Evolutionary conservation across 2,329 filamentous ascomycete genomes (phyloP).

Genomic region (Curvularia spicifera): DNA sequence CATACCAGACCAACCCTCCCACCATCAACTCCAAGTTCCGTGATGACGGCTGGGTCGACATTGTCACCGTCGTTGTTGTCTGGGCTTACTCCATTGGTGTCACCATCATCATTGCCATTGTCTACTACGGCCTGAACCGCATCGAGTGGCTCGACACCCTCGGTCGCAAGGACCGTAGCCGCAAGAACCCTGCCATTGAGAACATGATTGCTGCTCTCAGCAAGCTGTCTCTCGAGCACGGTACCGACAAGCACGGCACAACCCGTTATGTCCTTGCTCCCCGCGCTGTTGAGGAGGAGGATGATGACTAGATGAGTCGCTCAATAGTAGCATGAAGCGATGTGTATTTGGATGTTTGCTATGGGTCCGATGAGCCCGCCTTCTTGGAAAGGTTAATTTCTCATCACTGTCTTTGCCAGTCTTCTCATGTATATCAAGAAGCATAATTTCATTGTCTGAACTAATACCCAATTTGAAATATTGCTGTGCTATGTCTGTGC

Average conservation of each 20-base stretch:
- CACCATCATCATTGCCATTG: constrained; percentile 69
- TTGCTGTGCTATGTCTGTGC: constrained; percentile 1
- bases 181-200: constrained; percentile 69
- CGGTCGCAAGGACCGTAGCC: constrained; percentile 66
- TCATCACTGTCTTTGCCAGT: constrained; percentile 37
- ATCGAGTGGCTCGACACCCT: constrained; percentile 66
- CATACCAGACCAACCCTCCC: constrained; percentile 52
- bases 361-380: constrained; percentile 35
- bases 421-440: constrained; percentile 41
- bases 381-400: constrained; percentile 35
- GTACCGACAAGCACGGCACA: constrained; percentile 57
- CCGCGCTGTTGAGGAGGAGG: constrained; percentile 57
- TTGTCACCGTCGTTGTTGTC: constrained; percentile 69
- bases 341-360: constrained; percentile 38
- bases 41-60: constrained; percentile 62
- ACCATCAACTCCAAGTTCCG: constrained; percentile 50
- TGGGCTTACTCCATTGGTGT: constrained; percentile 72
- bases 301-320: constrained; percentile 51
- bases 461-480: constrained; percentile 18
- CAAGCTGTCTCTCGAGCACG: constrained; percentile 68
- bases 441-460: constrained; percentile 40
- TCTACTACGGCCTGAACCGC: constrained; percentile 68
- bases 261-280: constrained; percentile 54
- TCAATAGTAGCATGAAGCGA: constrained; percentile 28
- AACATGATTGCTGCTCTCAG: constrained; percentile 69